Conservation (phyloP, 2,329 filamentous ascomycete genomes). For the Colletotrichum sp. region DNA sequence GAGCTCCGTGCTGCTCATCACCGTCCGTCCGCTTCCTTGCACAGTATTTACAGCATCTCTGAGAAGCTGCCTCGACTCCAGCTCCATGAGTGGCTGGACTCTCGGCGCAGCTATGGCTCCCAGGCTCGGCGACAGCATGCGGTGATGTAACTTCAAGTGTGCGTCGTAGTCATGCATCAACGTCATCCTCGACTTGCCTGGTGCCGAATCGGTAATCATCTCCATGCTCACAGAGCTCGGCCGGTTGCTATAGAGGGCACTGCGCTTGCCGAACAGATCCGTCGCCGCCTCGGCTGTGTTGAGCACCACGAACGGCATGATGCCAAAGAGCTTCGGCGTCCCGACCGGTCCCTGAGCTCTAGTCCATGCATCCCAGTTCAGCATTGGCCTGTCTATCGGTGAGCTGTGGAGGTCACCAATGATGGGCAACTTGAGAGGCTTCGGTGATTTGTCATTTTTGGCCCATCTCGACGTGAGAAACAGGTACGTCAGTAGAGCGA, state of each 20-base stretch:
- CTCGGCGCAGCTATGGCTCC: slow-evolving; percentile 30
- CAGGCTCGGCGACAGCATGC: slow-evolving; percentile 40
- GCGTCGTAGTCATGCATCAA: slow-evolving; percentile 38
- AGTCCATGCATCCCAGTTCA: slow-evolving; percentile 25
- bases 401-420: slow-evolving; percentile 26
- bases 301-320: slow-evolving; percentile 24
- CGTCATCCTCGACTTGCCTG: slow-evolving; percentile 22
- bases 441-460: neutral
- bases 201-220: slow-evolving; percentile 26
- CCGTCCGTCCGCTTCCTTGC: neutral
- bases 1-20: slow-evolving; percentile 25
- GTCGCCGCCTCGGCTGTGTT: slow-evolving; percentile 23
- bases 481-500: neutral
- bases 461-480: neutral
- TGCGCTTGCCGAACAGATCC: slow-evolving; percentile 25
- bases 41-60: slow-evolving; percentile 39
- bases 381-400: slow-evolving; percentile 22
- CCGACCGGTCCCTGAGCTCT: slow-evolving; percentile 19
- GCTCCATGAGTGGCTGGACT: slow-evolving; percentile 47
- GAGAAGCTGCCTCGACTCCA: slow-evolving; percentile 50
- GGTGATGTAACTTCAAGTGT: slow-evolving; percentile 42
- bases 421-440: slow-evolving; percentile 20
- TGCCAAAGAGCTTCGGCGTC: slow-evolving; percentile 24
- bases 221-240: slow-evolving; percentile 26
- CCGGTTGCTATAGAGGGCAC: slow-evolving; percentile 25